phyloP scores from a whole-genome alignment of 1,284 basidiomycete species.

The Malassezia cuniculi region DNA sequence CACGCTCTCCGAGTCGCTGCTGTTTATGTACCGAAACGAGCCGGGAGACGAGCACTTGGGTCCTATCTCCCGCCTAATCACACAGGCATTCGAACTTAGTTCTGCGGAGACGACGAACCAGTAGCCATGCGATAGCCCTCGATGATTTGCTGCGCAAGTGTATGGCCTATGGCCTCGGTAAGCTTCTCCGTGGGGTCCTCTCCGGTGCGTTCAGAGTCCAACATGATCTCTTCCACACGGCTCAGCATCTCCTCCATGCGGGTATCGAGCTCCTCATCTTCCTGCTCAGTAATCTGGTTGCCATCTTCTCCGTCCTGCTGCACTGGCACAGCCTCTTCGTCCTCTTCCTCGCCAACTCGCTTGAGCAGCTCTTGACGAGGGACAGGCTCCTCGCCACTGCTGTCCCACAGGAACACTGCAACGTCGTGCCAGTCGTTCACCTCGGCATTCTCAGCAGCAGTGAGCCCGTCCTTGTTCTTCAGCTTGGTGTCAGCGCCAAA shows the following conservation, averaged over 20 bases:
- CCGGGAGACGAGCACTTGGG: constrained; percentile 88
- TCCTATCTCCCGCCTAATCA: constrained; percentile 38
- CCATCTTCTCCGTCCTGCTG: constrained; percentile 11
- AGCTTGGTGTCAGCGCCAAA: constrained; percentile 28
- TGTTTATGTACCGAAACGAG: constrained; percentile 82
- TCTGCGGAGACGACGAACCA: not conserved
- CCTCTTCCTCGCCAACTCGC: constrained; percentile 9
- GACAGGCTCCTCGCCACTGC: constrained; percentile 24
- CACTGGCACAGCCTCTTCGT: constrained; percentile 12
- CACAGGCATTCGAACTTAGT: constrained; percentile 25
- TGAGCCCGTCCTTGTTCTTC: constrained; percentile 29
- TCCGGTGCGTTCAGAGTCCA: constrained; percentile 19
- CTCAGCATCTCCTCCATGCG: constrained; percentile 26
- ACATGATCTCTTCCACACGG: constrained; percentile 26
- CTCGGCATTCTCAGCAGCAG: constrained; percentile 28
- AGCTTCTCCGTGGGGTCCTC: constrained; percentile 26
- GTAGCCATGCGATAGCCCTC: constrained; percentile 16
- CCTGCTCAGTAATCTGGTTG: no score
- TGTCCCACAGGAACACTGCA: constrained; percentile 22
- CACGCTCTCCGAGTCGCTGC: constrained; percentile 72
- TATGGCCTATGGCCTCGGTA: constrained; percentile 24
- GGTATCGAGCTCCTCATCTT: constrained; percentile 15
- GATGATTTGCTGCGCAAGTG: constrained; percentile 25
- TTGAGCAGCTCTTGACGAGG: constrained; percentile 5
- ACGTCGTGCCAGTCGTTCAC: constrained; percentile 29